These are phyloP conservation scores for Uncinocarpus reesii DNA, from an alignment of 2,329 filamentous ascomycete species.

Conservation along the genomic window DNA sequence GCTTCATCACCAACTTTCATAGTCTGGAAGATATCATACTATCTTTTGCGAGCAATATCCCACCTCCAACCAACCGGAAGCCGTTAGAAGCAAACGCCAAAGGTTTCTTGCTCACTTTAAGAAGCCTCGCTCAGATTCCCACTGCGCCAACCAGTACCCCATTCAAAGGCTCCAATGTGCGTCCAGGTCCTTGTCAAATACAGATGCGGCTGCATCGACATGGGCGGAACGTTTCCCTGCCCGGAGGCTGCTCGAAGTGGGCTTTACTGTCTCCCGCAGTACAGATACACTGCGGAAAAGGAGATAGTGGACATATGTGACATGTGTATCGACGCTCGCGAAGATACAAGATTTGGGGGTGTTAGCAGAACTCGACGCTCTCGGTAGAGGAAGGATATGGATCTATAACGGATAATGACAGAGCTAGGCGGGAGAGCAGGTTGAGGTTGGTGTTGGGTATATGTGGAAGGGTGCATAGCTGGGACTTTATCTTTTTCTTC, in stretches of 20 bases:
- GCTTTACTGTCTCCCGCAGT: background rate
- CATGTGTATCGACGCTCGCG: background rate
- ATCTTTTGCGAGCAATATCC: too few relatives aligned
- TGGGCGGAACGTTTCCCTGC: background rate
- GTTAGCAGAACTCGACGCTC: background rate
- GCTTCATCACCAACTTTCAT: too few relatives aligned
- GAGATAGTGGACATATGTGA: background rate
- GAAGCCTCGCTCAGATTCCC: too few relatives aligned
- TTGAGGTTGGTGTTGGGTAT: too few relatives aligned
- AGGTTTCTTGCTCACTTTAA: too few relatives aligned
- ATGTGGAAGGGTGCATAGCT: too few relatives aligned
- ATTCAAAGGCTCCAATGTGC: background rate
- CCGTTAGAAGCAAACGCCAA: too few relatives aligned
- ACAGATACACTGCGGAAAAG: background rate
- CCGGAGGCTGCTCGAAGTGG: background rate
- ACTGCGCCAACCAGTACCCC: too few relatives aligned
- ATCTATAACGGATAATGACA: background rate
- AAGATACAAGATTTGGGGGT: background rate
- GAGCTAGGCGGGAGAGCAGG: background rate
- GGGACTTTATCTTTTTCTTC: too few relatives aligned
- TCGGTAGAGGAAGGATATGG: background rate
- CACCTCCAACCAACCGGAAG: too few relatives aligned
- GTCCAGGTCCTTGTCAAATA: background rate
- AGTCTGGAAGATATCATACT: too few relatives aligned
- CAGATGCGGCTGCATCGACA: constrained; percentile 2